Conservation (phyloP, 371 early-diverging fungal species). For the Basidiobolus meristosporus region DNA sequence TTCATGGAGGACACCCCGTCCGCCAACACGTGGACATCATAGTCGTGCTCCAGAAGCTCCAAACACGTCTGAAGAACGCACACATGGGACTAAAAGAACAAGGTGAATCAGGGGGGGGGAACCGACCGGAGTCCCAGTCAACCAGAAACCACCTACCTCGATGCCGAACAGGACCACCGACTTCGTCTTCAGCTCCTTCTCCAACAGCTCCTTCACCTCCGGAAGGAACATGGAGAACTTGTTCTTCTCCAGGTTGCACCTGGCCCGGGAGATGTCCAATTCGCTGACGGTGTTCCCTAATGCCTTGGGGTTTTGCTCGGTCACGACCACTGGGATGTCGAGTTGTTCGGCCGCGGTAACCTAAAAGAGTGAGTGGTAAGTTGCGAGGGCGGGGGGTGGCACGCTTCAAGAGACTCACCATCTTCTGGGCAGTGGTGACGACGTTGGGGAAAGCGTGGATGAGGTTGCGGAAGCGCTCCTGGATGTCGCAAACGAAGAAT, state of each 20-base stretch:
- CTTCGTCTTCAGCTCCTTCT: conserved; percentile 24
- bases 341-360: conserved; percentile 43
- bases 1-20: conserved; percentile 87
- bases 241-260: conserved; percentile 38
- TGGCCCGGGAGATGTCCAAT: conserved; percentile 44
- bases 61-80: conserved; percentile 86
- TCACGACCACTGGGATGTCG: conserved; percentile 69
- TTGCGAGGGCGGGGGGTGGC: neutral
- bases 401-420: conserved; percentile 25
- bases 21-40: conserved; percentile 67
- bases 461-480: conserved; percentile 63
- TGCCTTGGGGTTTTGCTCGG: conserved; percentile 62
- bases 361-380: too few species aligned
- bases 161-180: conserved; percentile 81
- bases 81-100: conserved; percentile 79
- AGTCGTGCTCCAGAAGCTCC: conserved; percentile 55
- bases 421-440: conserved; percentile 70
- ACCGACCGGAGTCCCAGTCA: neutral
- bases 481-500: conserved; percentile 87
- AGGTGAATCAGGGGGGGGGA: neutral
- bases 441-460: conserved; percentile 69
- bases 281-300: conserved; percentile 68
- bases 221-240: conserved; percentile 82
- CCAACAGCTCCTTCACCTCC: conserved; percentile 34
- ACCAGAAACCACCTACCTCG: conserved; percentile 41